Evolutionary conservation across 2,329 filamentous ascomycete species (phyloP), one percentile per base, ranked within the genome.

Genomic region (Monosporascus cannonballus): DNA sequence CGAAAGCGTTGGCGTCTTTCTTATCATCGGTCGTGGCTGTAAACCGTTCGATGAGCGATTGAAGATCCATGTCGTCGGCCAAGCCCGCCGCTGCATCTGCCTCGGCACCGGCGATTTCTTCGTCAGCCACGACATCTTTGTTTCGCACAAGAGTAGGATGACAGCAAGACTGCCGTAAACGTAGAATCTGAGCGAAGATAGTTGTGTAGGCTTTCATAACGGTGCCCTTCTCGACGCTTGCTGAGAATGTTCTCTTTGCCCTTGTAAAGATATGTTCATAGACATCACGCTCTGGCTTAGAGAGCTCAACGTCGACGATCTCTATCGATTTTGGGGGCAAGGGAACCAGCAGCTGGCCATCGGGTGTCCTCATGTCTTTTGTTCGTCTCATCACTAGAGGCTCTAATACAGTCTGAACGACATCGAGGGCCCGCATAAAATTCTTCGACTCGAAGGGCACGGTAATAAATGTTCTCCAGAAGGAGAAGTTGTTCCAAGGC

Each of bases 401-500:
- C 66, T 99, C 94, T 5, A 99, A 74, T 0, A 99, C 93, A 0
- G 93, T 99, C 67, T 99, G 94, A 2, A 99, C 94, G 2, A 99
- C 94, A 66, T 97, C 94, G 7, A 99, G 77, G 1, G 94, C 94
- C 4, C 92, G 86, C 60, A 96, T 84, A 66, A 96, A 96, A 57
- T 99, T 89, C 60, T 94, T 94, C 0, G 90, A 93, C 69, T 99
- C 94, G 59, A 99, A 99, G 0, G 94, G 94, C 1, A 96, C 86
- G 0, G 94, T 99, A 65, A 99, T 97, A 68, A 99, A 99, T 0
- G 94, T 97, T 67, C 92, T 92, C 94, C 94, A 99, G 72, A 96
- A 99, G 0, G 92, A 96, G 69, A 99, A 99, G 68, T 97, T 97
- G 64, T 88, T 94, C 94, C 94, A 99, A 0, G 94, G 94, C 67